Percentiles rank a stretch among this genome's conserved stretches.
These are phyloP conservation scores for Fusarium cicatricum DNA, from an alignment of 2,329 filamentous ascomycete genomes.

Conservation along the genomic window DNA sequence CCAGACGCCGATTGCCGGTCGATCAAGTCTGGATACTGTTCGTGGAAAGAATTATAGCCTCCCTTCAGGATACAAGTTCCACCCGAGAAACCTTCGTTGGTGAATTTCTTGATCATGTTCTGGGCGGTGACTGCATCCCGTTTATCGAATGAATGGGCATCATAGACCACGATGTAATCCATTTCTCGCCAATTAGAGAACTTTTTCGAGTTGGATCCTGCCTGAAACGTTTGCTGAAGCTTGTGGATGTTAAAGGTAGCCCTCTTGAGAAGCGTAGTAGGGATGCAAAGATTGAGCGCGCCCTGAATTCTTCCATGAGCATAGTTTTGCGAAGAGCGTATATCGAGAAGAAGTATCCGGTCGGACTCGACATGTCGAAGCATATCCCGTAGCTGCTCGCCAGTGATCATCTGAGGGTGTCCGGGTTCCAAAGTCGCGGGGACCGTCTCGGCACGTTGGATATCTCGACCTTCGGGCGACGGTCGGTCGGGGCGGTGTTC, in stretches of 20 bases:
- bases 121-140: slow-evolving; percentile 83
- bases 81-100: slow-evolving; percentile 81
- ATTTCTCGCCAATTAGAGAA: slow-evolving; percentile 81
- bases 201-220: slow-evolving; percentile 70
- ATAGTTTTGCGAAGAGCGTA: slow-evolving; percentile 87
- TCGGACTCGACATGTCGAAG: slow-evolving; percentile 53
- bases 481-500: slow-evolving; percentile 56
- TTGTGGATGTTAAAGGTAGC: slow-evolving; percentile 91
- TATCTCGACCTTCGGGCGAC: slow-evolving; percentile 36
- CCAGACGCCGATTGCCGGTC: slow-evolving; percentile 57
- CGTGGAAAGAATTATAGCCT: slow-evolving; percentile 79
- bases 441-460: slow-evolving; percentile 58
- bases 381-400: slow-evolving; percentile 63
- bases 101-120: slow-evolving; percentile 94
- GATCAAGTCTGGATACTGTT: slow-evolving; percentile 70
- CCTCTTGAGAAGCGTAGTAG: slow-evolving; percentile 90
- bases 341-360: slow-evolving; percentile 77
- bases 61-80: slow-evolving; percentile 78
- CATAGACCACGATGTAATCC: slow-evolving; percentile 86
- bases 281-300: slow-evolving; percentile 93
- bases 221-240: slow-evolving; percentile 85
- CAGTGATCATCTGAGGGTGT: slow-evolving; percentile 61
- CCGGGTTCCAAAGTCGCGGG: slow-evolving; percentile 58
- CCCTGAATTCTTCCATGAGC: slow-evolving; percentile 75
- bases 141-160: slow-evolving; percentile 76